phyloP scores from a whole-genome alignment of 192 early-diverging fungal genomes.

The Linnemannia elongata region DNA sequence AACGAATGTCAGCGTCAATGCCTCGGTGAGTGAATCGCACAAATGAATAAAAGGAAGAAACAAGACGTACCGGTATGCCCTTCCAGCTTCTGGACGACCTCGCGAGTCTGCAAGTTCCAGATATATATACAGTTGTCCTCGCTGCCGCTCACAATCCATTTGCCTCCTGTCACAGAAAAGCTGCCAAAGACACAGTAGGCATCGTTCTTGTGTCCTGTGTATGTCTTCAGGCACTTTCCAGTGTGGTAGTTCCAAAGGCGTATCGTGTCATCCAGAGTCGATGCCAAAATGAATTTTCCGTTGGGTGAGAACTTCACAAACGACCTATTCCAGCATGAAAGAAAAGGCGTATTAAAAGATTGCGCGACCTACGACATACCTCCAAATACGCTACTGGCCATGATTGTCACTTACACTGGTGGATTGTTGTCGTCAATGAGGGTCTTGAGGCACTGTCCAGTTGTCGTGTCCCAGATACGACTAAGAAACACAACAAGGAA shows the following conservation, averaged over 20 bases:
- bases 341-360: background rate
- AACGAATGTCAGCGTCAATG: constrained; percentile 32
- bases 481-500: constrained; percentile 54
- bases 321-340: constrained; percentile 60
- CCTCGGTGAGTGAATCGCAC: constrained; percentile 2
- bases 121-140: constrained; percentile 96
- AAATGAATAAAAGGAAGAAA: background rate
- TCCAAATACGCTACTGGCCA: background rate
- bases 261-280: constrained; percentile 93
- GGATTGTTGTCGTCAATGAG: constrained; percentile 96
- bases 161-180: constrained; percentile 93
- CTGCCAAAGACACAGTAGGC: constrained; percentile 95
- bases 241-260: constrained; percentile 95
- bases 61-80: constrained; percentile 86
- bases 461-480: constrained; percentile 98
- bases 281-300: constrained; percentile 97
- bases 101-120: constrained; percentile 97
- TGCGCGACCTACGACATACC: background rate
- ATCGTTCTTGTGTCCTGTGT: constrained; percentile 91
- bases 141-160: constrained; percentile 96
- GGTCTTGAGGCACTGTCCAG: constrained; percentile 98
- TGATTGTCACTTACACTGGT: constrained; percentile 77
- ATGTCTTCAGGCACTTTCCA: constrained; percentile 97
- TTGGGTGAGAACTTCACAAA: constrained; percentile 99
- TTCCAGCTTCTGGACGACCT: constrained; percentile 93